Conservation (phyloP, 805 yeast species). For the Candida manassasensis region DNA sequence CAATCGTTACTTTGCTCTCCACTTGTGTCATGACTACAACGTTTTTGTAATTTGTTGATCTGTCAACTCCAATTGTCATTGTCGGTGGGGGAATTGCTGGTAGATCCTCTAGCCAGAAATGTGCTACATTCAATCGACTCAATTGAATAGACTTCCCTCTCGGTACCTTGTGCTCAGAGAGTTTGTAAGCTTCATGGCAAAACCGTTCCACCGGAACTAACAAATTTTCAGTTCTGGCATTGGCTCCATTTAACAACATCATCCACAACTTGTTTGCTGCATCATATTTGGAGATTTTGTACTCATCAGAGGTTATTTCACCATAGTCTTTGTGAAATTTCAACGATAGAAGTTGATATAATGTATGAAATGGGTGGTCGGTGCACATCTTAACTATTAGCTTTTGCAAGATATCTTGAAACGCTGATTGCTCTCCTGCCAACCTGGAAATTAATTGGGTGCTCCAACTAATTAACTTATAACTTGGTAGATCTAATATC, state of each 20-base stretch:
- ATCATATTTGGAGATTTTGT: constrained; percentile 43
- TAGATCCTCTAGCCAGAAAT: constrained; percentile 48
- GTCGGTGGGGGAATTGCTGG: constrained; percentile 71
- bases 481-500: constrained; percentile 45
- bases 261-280: constrained; percentile 48
- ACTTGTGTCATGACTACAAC: constrained; percentile 47
- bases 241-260: constrained; percentile 23
- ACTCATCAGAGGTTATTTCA: constrained; percentile 20
- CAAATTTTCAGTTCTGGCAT: constrained; percentile 21
- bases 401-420: constrained; percentile 50
- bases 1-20: constrained; percentile 48
- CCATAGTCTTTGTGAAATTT: constrained; percentile 39
- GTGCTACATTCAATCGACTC: constrained; percentile 36
- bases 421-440: constrained; percentile 41
- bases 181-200: constrained; percentile 44
- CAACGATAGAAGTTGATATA: constrained; percentile 60
- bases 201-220: constrained; percentile 46
- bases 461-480: constrained; percentile 73
- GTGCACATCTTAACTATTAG: constrained; percentile 45
- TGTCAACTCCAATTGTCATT: constrained; percentile 36
- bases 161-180: constrained; percentile 45
- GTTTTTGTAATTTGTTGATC: constrained; percentile 38
- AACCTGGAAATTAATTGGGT: constrained; percentile 76
- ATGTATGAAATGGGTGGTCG: constrained; percentile 68
- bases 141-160: constrained; percentile 29